Percentiles rank a stretch among this genome's conserved stretches.
Conservation (phyloP, 2,329 filamentous ascomycete species). For the Cladosporium sp. region DNA sequence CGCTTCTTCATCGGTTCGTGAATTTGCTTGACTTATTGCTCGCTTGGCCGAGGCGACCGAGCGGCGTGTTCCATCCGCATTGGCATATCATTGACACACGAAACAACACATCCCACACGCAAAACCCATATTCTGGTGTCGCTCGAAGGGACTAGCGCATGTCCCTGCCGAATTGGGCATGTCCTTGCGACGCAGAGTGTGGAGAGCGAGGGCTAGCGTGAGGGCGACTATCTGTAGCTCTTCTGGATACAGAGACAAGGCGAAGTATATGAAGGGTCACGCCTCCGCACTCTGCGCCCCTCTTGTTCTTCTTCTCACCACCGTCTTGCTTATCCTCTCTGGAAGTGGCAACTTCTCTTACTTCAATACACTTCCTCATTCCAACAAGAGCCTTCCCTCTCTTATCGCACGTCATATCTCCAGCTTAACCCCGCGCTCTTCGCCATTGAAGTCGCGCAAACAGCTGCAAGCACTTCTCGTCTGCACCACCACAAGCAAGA, state of each 20-base stretch:
- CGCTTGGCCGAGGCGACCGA: neutral
- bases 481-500: neutral
- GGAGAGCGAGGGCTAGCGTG: slow-evolving; percentile 1
- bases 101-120: slow-evolving; percentile 1
- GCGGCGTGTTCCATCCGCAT: neutral
- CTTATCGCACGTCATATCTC: slow-evolving; percentile 10
- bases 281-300: neutral
- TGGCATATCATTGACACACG: slow-evolving; percentile 9
- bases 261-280: slow-evolving; percentile 11
- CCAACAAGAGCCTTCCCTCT: neutral
- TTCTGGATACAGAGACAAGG: slow-evolving; percentile 1
- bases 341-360: neutral
- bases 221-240: slow-evolving; percentile 9
- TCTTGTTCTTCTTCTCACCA: neutral
- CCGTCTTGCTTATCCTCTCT: neutral
- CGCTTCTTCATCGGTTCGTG: neutral
- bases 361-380: neutral
- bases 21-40: neutral
- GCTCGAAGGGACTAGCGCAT: neutral
- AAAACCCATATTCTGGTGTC: neutral
- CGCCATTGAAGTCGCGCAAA: neutral
- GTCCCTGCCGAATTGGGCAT: neutral
- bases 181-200: slow-evolving; percentile 5
- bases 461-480: neutral
- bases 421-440: slow-evolving; percentile 2